Conservation (phyloP, 495 filamentous ascomycete genomes). For the Neurospora sublineolata region DNA sequence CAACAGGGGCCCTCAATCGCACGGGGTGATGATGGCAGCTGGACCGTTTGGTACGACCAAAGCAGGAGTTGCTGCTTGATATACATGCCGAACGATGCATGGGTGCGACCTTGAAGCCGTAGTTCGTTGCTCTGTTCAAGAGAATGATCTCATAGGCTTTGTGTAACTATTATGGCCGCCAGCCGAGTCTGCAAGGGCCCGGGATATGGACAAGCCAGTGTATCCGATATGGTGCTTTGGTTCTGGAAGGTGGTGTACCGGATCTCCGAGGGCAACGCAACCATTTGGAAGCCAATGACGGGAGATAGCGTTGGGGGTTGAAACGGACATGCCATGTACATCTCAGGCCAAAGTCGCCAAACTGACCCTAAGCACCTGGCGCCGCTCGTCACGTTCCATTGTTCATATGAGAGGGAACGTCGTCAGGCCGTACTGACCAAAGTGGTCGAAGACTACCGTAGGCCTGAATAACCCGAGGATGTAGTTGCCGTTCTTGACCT, state of each 20-base stretch:
- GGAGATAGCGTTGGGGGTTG: neutral
- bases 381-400: neutral
- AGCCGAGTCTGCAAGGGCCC: neutral
- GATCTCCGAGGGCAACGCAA: neutral
- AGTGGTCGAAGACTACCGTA: neutral
- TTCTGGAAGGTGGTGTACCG: neutral
- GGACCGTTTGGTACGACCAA: neutral
- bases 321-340: neutral
- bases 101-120: neutral
- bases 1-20: neutral
- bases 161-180: neutral
- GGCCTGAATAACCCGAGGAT: neutral
- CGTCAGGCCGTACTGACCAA: neutral
- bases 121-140: neutral
- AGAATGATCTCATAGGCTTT: neutral
- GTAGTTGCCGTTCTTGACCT: neutral
- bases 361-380: neutral
- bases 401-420: neutral
- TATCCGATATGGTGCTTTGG: neutral
- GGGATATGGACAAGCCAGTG: neutral
- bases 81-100: neutral
- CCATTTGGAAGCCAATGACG: neutral
- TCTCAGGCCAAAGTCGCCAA: neutral
- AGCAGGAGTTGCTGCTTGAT: neutral
- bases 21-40: neutral